Conservation (phyloP, 1,284 basidiomycete species). For the Xerocomus amazonicus region DNA sequence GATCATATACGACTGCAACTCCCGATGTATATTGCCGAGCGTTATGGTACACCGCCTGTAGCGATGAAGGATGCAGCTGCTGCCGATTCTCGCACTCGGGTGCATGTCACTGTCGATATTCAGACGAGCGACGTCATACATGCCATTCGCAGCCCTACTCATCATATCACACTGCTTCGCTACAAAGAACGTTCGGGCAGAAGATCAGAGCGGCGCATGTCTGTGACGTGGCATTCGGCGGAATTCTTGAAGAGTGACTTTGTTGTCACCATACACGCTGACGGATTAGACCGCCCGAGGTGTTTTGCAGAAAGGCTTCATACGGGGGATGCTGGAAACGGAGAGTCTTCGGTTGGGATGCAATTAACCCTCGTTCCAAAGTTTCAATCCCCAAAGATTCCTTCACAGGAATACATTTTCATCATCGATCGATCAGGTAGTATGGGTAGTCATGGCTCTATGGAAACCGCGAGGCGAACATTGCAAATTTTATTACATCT, state of each 20-base stretch:
- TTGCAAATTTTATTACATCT: conserved; percentile 34
- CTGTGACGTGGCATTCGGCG: conserved; percentile 36
- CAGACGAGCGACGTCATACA: conserved; percentile 44
- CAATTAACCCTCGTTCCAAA: conserved; percentile 52
- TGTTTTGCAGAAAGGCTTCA: conserved; percentile 48
- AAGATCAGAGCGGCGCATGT: conserved; percentile 40
- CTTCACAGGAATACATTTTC: conserved; percentile 43
- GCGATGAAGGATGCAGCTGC: conserved; percentile 34
- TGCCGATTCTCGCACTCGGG: conserved; percentile 31
- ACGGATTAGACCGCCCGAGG: conserved; percentile 46
- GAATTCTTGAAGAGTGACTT: conserved; percentile 45
- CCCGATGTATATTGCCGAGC: conserved; percentile 45
- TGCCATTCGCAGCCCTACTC: conserved; percentile 39
- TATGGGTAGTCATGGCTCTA: conserved; percentile 29
- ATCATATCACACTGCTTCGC: conserved; percentile 32
- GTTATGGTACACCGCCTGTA: conserved; percentile 45
- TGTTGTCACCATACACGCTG: conserved; percentile 42
- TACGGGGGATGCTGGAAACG: neutral
- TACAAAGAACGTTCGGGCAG: conserved; percentile 35
- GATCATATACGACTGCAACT: conserved; percentile 51
- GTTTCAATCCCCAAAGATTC: conserved; percentile 38
- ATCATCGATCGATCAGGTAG: conserved; percentile 43
- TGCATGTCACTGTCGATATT: conserved; percentile 43
- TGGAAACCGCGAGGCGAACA: conserved; percentile 37
- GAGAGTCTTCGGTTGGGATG: conserved; percentile 41